A percentile compares a stretch with the other conserved stretches of the same genome.
These are phyloP conservation scores for Jasminum sambac DNA, from an alignment of 257 asterid species.

Conservation along the genomic window DNA sequence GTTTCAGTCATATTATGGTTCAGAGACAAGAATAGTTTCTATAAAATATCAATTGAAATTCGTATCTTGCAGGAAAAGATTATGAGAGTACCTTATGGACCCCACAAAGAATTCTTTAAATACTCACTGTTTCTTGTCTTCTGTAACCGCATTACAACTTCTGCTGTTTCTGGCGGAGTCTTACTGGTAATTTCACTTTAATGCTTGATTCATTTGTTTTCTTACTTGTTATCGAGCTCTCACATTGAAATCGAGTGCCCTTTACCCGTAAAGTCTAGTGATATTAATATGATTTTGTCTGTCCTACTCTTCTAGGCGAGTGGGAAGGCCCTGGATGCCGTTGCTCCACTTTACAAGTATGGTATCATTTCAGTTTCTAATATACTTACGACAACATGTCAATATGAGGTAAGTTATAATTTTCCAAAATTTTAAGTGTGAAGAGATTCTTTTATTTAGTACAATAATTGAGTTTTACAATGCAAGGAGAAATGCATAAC, in stretches of 20 bases:
- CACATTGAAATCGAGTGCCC: conserved; percentile 4
- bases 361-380: conserved; percentile 82
- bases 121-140: conserved; percentile 92
- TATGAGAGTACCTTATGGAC: conserved; percentile 96
- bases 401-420: conserved; percentile 73
- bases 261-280: neutral
- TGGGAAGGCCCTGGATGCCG: conserved; percentile 79
- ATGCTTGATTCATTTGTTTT: conserved; percentile 22
- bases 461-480: conserved; percentile 9
- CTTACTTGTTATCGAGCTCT: neutral
- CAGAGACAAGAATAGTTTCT: conserved; percentile 7
- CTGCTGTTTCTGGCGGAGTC: conserved; percentile 84
- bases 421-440: conserved; percentile 7
- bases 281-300: neutral
- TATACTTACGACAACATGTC: conserved; percentile 95
- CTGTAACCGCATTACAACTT: conserved; percentile 95
- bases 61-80: conserved; percentile 82
- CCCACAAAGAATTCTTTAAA: conserved; percentile 67
- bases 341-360: conserved; percentile 93
- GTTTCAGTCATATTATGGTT: conserved; percentile 2
- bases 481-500: conserved; percentile 24
- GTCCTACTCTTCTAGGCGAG: conserved; percentile 51
- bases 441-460: conserved; percentile 1
- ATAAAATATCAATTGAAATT: conserved; percentile 21
- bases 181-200: conserved; percentile 61